phyloP scores from a whole-genome alignment of 1,284 basidiomycete genomes.

The Fistulina hepatica region DNA sequence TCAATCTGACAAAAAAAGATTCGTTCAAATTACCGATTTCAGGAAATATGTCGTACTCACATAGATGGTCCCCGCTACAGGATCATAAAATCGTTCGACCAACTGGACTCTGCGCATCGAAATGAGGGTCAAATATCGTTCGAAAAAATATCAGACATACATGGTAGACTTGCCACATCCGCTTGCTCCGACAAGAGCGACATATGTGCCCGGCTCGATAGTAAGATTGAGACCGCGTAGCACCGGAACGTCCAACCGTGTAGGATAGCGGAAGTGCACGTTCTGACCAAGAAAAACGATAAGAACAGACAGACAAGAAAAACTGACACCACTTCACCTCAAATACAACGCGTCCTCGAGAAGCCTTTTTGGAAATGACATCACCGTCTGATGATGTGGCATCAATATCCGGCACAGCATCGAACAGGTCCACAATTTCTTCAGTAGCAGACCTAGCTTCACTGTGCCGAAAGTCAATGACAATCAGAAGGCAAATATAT shows the following conservation, averaged over 20 bases:
- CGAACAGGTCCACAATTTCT: slow-evolving; percentile 69
- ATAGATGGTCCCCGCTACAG: slow-evolving; percentile 58
- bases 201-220: slow-evolving; percentile 81
- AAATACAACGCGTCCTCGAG: slow-evolving; percentile 40
- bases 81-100: slow-evolving; percentile 84
- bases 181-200: slow-evolving; percentile 85
- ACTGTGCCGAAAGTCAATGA: too few species aligned
- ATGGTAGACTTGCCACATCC: slow-evolving; percentile 85
- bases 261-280: slow-evolving; percentile 93
- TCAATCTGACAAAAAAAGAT: slow-evolving; percentile 46
- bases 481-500: too few species aligned
- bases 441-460: slow-evolving; percentile 75
- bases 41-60: slow-evolving; percentile 26
- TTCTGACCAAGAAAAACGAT: slow-evolving; percentile 19
- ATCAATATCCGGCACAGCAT: slow-evolving; percentile 75
- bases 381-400: slow-evolving; percentile 67
- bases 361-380: slow-evolving; percentile 32
- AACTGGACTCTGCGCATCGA: slow-evolving; percentile 54
- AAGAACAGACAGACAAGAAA: neutral
- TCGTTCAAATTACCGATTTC: slow-evolving; percentile 6
- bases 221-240: slow-evolving; percentile 71
- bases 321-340: neutral
- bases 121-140: slow-evolving; percentile 5
- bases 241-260: slow-evolving; percentile 77
- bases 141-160: slow-evolving; percentile 28